Evolutionary conservation across 768 basidiomycete genomes (phyloP).

Genomic region (Hirschioporus abietinus): DNA sequence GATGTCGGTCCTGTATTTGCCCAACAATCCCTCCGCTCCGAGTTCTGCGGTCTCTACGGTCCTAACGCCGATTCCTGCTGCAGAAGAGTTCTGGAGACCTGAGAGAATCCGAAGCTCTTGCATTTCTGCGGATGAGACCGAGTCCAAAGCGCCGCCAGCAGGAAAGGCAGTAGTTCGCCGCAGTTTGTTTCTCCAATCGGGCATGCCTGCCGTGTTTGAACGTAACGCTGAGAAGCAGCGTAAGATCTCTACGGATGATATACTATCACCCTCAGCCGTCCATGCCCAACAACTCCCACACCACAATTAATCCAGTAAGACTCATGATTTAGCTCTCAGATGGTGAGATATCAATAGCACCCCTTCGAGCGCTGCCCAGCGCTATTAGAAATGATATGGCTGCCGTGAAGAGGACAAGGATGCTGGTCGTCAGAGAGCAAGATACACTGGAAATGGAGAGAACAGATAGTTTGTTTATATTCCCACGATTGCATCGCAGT

Average conservation of each 20-base stretch:
- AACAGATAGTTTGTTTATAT: background rate
- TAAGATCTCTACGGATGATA: background rate
- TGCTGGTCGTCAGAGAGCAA: background rate
- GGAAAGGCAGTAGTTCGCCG: background rate
- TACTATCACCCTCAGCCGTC: background rate
- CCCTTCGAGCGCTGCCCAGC: background rate
- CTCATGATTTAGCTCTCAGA: background rate
- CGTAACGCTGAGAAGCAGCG: background rate
- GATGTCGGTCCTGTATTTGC: background rate
- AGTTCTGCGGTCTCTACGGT: background rate
- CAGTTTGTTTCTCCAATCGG: constrained; percentile 1
- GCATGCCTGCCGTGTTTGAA: background rate
- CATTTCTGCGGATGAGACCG: background rate
- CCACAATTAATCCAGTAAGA: background rate
- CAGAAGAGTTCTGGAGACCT: background rate
- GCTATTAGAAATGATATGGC: background rate
- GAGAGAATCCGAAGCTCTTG: background rate
- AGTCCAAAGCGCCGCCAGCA: background rate
- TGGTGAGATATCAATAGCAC: background rate
- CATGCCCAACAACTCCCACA: background rate
- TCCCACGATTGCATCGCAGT: background rate
- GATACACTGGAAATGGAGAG: background rate
- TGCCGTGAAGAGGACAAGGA: background rate
- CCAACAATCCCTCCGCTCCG: background rate
- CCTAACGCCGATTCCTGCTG: background rate